Evolutionary conservation across 2,329 filamentous ascomycete species (phyloP), one percentile per base, ranked within the genome.

Genomic region (Fusarium newnesense): DNA sequence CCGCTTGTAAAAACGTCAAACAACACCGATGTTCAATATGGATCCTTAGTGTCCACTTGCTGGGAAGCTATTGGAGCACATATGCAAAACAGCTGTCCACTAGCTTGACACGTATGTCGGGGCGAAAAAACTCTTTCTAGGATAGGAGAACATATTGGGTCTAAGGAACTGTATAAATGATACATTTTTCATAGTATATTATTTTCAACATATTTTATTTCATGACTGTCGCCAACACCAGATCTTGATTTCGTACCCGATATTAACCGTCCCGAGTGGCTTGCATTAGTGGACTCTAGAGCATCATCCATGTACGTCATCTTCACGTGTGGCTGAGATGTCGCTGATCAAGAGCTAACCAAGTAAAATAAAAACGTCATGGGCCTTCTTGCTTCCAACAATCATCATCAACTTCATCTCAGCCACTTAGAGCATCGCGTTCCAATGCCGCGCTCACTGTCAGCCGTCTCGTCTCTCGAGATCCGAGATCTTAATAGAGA

Each of bases 361-460:
- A 59, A 67, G 44, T 42, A 42, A 6, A 11, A 46, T 24, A 62
- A 53, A 52, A 69, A 69, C 67, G 67, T 69, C 67, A 69, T 69
- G 67, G 67, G 65, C 36, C 66, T 69, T 59, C 50, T 15, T 24
- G 21, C 34, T 40, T 40, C 58, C 37, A 40, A 32, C 40, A 43
- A 37, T 36, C 62, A 50, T n/a, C 57, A 37, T 19, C 57, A 69
- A 40, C 60, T 56, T 36, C 64, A 49, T 24, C 65, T 69, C 42
- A 69, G 66, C 57, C 49, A 69, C 28, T 54, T 69, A 10, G 64
- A 69, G n/a, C 37, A 56, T 37, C 53, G 40, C 40, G 49, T 69
- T 65, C 40, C 52, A 57, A 74, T 74, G 72, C 44, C 72, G 32
- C 72, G 72, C 50, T 74, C 71, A 40, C 24, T 74, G 16, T 74